Conservation (phyloP, 495 filamentous ascomycete genomes). For the Thermothielavioides terrestris region DNA sequence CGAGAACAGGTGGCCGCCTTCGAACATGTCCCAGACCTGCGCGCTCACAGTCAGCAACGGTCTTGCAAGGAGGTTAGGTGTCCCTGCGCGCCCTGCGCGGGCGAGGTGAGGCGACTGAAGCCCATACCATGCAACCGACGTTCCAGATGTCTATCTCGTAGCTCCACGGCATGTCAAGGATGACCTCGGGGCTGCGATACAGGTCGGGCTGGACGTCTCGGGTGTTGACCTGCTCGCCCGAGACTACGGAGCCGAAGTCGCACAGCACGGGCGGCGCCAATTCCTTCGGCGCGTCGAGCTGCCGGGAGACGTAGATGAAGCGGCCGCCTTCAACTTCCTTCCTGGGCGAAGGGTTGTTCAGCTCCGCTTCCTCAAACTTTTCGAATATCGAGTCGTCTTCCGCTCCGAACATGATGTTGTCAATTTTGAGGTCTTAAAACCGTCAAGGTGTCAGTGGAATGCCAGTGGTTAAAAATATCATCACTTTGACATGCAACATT, state of each 20-base stretch:
- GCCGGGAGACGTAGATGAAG: constrained; percentile 27
- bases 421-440: constrained; percentile 23
- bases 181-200: constrained; percentile 43
- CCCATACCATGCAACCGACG: constrained; percentile 39
- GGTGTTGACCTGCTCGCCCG: constrained; percentile 16
- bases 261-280: constrained; percentile 28
- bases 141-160: constrained; percentile 46
- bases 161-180: constrained; percentile 36
- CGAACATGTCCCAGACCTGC: constrained; percentile 45
- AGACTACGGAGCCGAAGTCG: constrained; percentile 42
- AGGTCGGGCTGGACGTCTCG: constrained; percentile 27
- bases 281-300: constrained; percentile 16
- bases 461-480: neutral
- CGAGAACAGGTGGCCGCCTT: constrained; percentile 39
- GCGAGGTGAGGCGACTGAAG: constrained; percentile 7
- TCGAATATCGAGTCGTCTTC: constrained; percentile 11
- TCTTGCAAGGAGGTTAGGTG: neutral
- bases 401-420: constrained; percentile 29
- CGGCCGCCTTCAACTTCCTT: constrained; percentile 23
- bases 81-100: no score
- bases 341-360: constrained; percentile 21
- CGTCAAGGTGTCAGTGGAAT: neutral
- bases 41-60: neutral
- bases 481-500: neutral
- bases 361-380: constrained; percentile 20